Evolutionary conservation across 148 eudicot genomes (phyloP), one percentile per base, ranked within the genome.

Genomic region (Vaccinium darrowii): DNA sequence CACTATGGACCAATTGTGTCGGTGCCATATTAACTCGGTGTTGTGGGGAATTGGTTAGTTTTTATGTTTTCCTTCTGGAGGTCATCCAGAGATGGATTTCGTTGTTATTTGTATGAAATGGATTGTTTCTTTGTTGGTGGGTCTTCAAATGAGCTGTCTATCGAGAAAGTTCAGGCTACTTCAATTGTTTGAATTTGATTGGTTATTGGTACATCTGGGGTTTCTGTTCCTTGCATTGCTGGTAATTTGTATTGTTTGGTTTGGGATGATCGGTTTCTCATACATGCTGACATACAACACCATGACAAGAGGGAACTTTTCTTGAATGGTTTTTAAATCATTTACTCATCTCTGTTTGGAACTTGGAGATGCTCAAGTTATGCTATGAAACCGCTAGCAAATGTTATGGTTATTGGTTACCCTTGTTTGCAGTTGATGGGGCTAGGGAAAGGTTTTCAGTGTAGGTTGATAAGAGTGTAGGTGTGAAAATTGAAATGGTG

Each of bases 371-470:
- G 80, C 80, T 77, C 58, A 23, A 77, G 58, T 77, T 23, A 78
- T 78, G 63, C 63, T 53, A 27, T 78, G 43, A 78, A 78, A 25
- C 39, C 27, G 81, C 58, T 23, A 51, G 57, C 81, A n/a, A 39
- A 15, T 47, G 19, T 15, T 43, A 47, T 75, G 77, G 39, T 56
- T 76, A 76, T 49, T 21, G n/a, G 53, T 1, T 49, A 49, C 79
- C 15, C 27, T 49, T 76, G 79, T 47, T 73, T 19, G 79, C 3
- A 56, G 27, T 49, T 10, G 57, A 50, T 14, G 57, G 57, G 33
- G n/a, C 27, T 10, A 5, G 18, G 19, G 53, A 8, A 76, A 76
- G 54, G 57, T 76, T 76, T 19, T 76, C 12, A 18, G 67, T 8
- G 69, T 62, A 21, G 67, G n/a, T 62, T 8, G 11, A 62, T 62